Evolutionary conservation across 306 rosid species (phyloP).

Genomic region (Pterocarpus santalinus): DNA sequence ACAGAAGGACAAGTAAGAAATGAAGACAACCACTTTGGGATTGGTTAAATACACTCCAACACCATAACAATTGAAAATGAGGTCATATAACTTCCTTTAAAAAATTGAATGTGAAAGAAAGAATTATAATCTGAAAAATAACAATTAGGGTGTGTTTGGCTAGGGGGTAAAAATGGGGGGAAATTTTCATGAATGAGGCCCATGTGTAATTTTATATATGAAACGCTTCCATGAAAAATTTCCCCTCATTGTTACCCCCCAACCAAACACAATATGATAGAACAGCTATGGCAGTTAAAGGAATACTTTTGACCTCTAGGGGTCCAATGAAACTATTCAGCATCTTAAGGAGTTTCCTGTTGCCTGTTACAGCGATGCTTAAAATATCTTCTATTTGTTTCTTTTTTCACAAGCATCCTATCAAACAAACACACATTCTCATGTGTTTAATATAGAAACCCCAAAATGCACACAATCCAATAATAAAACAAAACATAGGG

Average conservation of each 20-base stretch:
- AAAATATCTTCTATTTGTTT: not conserved
- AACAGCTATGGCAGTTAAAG: not conserved
- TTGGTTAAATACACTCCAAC: not conserved
- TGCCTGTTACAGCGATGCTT: not conserved
- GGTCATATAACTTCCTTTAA: not conserved
- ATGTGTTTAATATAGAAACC: not conserved
- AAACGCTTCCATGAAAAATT: too few species aligned
- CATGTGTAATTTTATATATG: too few species aligned
- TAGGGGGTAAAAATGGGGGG: too few species aligned
- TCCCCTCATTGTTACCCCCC: too few species aligned
- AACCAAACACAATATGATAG: not conserved
- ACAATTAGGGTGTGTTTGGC: not conserved
- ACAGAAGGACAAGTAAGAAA: not conserved
- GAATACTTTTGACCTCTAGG: not conserved
- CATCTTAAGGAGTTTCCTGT: conserved; percentile 4
- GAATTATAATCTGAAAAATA: not conserved
- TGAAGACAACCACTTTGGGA: not conserved
- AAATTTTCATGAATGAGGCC: too few species aligned
- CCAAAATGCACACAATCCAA: conserved; percentile 19
- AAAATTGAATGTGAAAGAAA: not conserved
- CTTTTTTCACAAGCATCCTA: not conserved
- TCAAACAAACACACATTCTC: not conserved
- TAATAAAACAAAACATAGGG: not conserved
- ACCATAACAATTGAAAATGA: not conserved
- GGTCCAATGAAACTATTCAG: not conserved